phyloP scores from a whole-genome alignment of 345 rosid genomes.

The Mercurialis annua region DNA sequence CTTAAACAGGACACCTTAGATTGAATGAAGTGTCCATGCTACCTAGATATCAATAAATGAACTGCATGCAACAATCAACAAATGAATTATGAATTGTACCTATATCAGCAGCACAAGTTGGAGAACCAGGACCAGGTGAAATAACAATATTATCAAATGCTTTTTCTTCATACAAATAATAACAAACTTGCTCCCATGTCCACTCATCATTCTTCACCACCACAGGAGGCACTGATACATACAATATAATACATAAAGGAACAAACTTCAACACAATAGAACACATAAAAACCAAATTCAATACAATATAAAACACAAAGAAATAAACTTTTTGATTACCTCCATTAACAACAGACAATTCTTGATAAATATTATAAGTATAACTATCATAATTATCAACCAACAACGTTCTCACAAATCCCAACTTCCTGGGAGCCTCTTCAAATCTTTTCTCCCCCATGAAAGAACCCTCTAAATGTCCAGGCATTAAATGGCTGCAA shows the following conservation, averaged over 20 bases:
- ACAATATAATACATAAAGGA: conserved; percentile 1
- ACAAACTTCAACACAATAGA: conserved; percentile 10
- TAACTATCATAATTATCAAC: conserved; percentile 96
- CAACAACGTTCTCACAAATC: conserved; percentile 74
- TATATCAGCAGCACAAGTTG: conserved; percentile 71
- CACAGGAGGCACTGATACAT: conserved; percentile 69
- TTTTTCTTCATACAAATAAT: conserved; percentile 55
- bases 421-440: conserved; percentile 47
- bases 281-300: no score
- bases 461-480: conserved; percentile 52
- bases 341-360: conserved; percentile 78
- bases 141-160: conserved; percentile 86
- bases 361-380: conserved; percentile 87
- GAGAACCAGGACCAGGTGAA: conserved; percentile 99
- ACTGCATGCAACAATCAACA: neutral
- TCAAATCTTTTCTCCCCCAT: conserved; percentile 36
- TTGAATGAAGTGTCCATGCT: no score
- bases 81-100: conserved; percentile 35
- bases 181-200: conserved; percentile 70
- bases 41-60: no score
- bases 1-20: no score
- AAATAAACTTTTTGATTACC: conserved; percentile 34
- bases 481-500: conserved; percentile 43
- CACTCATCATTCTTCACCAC: conserved; percentile 80
- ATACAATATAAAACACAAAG: neutral